A percentile compares a stretch with the other conserved stretches of the same genome.
Conservation (phyloP, 768 basidiomycete genomes). For the Russula dissimulans region DNA sequence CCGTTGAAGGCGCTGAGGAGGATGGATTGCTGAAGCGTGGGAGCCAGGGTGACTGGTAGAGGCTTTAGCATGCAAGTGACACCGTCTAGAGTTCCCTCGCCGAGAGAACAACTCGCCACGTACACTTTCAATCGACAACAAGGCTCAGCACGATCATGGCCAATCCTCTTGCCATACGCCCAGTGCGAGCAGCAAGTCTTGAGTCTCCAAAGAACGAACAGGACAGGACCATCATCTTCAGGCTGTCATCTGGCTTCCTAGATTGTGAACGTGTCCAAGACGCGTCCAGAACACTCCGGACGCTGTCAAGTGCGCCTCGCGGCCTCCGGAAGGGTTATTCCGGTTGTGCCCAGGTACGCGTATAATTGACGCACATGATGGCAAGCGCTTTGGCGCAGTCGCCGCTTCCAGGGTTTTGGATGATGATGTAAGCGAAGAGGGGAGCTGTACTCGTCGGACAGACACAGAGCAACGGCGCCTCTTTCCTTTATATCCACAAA, state of each 20-base stretch:
- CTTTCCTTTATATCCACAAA: too few relatives aligned
- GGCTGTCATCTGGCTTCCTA: background rate
- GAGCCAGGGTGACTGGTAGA: slow-evolving; percentile 20
- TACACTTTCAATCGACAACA: slow-evolving; percentile 50
- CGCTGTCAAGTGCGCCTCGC: slow-evolving; percentile 62
- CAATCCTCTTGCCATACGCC: slow-evolving; percentile 84
- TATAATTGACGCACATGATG: slow-evolving; percentile 70
- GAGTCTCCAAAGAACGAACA: slow-evolving; percentile 55
- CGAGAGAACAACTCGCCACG: slow-evolving; percentile 33
- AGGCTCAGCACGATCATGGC: slow-evolving; percentile 47
- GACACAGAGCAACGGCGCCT: too few relatives aligned
- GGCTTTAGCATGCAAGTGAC: background rate
- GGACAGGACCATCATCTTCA: slow-evolving; percentile 23
- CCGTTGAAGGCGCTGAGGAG: slow-evolving; percentile 26
- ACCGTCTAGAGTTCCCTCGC: slow-evolving; percentile 37
- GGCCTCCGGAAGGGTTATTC: slow-evolving; percentile 52
- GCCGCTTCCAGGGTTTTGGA: slow-evolving; percentile 20
- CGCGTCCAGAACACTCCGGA: slow-evolving; percentile 44
- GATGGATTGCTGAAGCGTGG: background rate
- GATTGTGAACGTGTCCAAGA: slow-evolving; percentile 7
- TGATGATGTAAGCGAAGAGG: too few relatives aligned
- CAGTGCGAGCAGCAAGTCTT: slow-evolving; percentile 74
- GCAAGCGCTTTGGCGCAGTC: slow-evolving; percentile 51
- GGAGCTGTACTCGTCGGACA: too few relatives aligned
- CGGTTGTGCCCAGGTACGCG: slow-evolving; percentile 66